phyloP scores from a whole-genome alignment of 1,284 basidiomycete species.

The Dichomitus squalens region DNA sequence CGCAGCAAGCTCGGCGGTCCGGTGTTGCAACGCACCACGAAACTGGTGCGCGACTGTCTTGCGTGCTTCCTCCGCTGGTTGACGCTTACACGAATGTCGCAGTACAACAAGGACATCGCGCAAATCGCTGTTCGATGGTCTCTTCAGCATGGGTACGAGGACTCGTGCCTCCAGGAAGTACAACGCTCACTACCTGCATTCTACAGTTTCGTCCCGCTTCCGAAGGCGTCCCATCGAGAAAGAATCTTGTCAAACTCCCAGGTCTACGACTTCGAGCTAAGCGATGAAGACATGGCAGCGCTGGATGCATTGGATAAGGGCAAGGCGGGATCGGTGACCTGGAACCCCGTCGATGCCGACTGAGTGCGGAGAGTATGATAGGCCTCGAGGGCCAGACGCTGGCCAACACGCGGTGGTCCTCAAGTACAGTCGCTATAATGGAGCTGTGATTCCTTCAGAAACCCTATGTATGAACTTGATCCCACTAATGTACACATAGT shows the following conservation, averaged over 20 bases:
- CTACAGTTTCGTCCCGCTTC: constrained; percentile 47
- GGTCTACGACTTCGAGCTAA: constrained; percentile 57
- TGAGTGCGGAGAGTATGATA: too few species aligned
- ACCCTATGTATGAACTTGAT: too few species aligned
- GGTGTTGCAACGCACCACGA: constrained; percentile 42
- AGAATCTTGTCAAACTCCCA: constrained; percentile 55
- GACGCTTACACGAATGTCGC: too few species aligned
- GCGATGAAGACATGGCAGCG: constrained; percentile 47
- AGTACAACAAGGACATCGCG: constrained; percentile 51
- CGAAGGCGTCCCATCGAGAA: constrained; percentile 50
- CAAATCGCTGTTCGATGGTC: constrained; percentile 76
- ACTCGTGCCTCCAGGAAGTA: not conserved
- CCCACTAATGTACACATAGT: too few species aligned
- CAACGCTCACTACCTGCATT: too few species aligned
- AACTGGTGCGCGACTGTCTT: too few species aligned
- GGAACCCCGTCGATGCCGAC: constrained; percentile 49
- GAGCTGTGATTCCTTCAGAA: too few species aligned
- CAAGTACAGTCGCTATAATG: too few species aligned
- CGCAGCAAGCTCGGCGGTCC: constrained; percentile 43
- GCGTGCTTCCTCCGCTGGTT: too few species aligned
- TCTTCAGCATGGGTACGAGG: constrained; percentile 49
- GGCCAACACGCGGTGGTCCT: too few species aligned
- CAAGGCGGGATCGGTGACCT: constrained; percentile 45
- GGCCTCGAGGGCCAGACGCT: too few species aligned
- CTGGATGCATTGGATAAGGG: constrained; percentile 53